Conservation (phyloP, 345 rosid species). For the Rhodamnia rubescens region DNA sequence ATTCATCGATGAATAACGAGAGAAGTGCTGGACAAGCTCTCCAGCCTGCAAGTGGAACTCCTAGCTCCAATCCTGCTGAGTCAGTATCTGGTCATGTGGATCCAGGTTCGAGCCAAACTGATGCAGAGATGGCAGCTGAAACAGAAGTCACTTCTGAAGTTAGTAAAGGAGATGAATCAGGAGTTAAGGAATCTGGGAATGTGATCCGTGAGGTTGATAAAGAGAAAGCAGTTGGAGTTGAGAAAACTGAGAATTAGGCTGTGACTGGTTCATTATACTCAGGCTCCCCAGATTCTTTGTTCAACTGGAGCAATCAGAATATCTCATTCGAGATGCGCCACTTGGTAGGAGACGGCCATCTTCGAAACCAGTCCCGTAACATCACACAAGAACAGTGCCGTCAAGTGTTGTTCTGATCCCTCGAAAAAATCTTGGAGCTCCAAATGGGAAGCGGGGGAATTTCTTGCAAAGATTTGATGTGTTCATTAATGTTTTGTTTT, state of each 20-base stretch:
- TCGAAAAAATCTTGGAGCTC: background rate
- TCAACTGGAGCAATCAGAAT: background rate
- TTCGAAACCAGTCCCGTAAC: background rate
- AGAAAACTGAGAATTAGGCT: background rate
- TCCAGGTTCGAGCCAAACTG: conserved; percentile 6
- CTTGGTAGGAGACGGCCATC: background rate
- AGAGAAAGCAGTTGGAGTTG: conserved; percentile 1
- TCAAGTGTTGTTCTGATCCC: background rate
- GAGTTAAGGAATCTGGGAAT: background rate
- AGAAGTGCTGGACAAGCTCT: background rate
- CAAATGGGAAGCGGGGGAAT: background rate
- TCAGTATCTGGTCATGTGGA: conserved; percentile 5
- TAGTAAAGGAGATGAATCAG: background rate
- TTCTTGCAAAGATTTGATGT: background rate
- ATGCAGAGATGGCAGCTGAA: background rate
- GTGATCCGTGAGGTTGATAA: background rate
- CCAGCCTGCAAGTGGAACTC: background rate
- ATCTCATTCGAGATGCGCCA: background rate
- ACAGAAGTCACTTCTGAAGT: conserved; percentile 3
- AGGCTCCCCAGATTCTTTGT: background rate
- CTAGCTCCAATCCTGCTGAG: background rate
- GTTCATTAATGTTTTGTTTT: background rate
- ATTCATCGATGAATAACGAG: background rate
- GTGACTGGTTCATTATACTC: background rate
- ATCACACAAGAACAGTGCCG: background rate